A percentile compares a stretch with the other conserved stretches of the same genome.
phyloP scores from a whole-genome alignment of 768 basidiomycete genomes.

The Leccinum ochraceum region DNA sequence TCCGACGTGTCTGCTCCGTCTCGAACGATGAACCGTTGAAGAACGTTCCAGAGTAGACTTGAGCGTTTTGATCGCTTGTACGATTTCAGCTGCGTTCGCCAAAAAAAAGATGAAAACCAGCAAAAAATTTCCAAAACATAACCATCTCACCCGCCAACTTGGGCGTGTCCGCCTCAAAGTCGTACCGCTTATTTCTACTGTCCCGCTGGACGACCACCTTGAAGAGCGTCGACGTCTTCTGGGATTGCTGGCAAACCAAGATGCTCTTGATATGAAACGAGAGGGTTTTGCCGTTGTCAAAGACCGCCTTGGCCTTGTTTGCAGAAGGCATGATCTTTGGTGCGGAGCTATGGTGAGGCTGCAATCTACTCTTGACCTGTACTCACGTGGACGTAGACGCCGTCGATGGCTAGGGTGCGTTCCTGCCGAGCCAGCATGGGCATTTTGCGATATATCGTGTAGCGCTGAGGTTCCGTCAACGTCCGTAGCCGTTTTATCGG shows the following conservation, averaged over 20 bases:
- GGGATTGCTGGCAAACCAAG: slow-evolving; percentile 77
- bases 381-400: slow-evolving; percentile 86
- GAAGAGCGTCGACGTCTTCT: slow-evolving; percentile 80
- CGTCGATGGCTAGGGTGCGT: slow-evolving; percentile 90
- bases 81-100: slow-evolving; percentile 62
- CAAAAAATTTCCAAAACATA: not conserved
- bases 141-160: slow-evolving; percentile 66
- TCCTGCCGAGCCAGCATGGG: slow-evolving; percentile 94
- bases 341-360: slow-evolving; percentile 14
- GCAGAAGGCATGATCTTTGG: slow-evolving; percentile 86
- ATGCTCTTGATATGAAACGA: slow-evolving; percentile 93
- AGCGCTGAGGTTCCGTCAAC: slow-evolving; percentile 58
- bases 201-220: slow-evolving; percentile 83
- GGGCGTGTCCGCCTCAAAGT: slow-evolving; percentile 92
- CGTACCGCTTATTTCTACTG: slow-evolving; percentile 85
- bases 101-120: not conserved
- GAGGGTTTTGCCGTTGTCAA: slow-evolving; percentile 86
- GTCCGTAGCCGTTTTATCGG: not conserved
- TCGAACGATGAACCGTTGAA: slow-evolving; percentile 58
- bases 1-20: slow-evolving; percentile 61
- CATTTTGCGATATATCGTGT: slow-evolving; percentile 89
- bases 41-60: slow-evolving; percentile 66
- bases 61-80: slow-evolving; percentile 66
- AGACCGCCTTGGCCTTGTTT: slow-evolving; percentile 76
- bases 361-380: not conserved